Evolutionary conservation across 2,329 filamentous ascomycete genomes (phyloP).

Genomic region (Pyrenophora tritici-repentis): DNA sequence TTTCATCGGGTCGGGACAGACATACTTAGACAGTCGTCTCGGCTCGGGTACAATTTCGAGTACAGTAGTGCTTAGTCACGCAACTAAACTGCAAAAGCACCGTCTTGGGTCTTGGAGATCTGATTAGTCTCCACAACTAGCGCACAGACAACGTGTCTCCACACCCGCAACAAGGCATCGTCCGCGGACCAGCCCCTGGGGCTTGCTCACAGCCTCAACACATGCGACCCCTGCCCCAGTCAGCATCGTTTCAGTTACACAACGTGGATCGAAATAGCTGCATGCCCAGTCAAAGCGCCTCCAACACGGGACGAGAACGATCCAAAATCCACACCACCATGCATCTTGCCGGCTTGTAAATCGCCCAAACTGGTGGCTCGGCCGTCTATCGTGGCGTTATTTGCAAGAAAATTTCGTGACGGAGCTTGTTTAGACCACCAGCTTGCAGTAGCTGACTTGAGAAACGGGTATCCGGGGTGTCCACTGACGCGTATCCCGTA

Average conservation of each 20-base stretch:
- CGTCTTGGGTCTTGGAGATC: no score
- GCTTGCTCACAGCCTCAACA: neutral
- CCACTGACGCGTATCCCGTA: neutral
- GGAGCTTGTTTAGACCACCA: neutral
- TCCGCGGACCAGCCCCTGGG: neutral
- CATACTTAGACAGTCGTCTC: neutral
- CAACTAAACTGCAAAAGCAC: no score
- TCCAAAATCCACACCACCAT: neutral
- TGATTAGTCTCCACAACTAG: no score
- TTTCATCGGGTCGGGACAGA: neutral
- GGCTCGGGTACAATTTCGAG: no score
- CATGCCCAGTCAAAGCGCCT: neutral
- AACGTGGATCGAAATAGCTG: neutral
- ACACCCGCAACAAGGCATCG: no score
- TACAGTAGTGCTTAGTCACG: no score
- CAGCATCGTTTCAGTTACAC: neutral
- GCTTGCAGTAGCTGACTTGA: neutral
- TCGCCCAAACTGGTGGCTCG: neutral
- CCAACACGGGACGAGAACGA: neutral
- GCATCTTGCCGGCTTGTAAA: neutral
- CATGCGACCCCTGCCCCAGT: neutral
- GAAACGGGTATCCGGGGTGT: neutral
- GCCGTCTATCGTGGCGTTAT: slow-evolving; percentile 1
- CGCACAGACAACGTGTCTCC: no score
- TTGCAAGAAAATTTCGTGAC: neutral